Conservation (phyloP, 345 rosid species). For the Heritiera fomes region DNA sequence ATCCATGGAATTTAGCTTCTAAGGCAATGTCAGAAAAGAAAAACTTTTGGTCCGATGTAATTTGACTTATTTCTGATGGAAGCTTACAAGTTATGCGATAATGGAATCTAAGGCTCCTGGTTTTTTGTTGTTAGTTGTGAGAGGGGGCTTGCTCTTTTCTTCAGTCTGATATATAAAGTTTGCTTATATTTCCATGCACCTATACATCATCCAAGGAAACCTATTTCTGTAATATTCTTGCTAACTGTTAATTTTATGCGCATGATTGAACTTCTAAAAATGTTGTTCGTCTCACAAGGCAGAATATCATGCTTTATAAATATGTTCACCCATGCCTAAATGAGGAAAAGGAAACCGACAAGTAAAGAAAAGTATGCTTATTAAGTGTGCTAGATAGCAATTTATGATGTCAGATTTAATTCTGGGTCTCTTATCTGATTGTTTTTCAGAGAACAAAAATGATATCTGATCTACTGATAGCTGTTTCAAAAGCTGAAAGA, state of each 20-base stretch:
- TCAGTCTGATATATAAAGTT: background rate
- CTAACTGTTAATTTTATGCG: background rate
- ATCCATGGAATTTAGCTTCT: too few relatives aligned
- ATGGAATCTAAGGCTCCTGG: too few relatives aligned
- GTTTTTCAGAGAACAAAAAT: conserved; percentile 80
- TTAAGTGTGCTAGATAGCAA: background rate
- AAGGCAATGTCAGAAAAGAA: too few relatives aligned
- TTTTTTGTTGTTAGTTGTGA: too few relatives aligned
- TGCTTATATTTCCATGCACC: background rate
- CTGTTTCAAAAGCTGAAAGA: conserved; percentile 96
- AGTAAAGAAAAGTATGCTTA: background rate
- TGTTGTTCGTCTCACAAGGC: background rate
- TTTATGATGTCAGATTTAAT: conserved; percentile 1
- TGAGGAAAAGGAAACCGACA: background rate
- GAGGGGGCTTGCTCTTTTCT: too few relatives aligned
- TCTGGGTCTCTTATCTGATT: conserved; percentile 21
- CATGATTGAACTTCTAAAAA: conserved; percentile 12
- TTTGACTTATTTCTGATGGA: too few relatives aligned
- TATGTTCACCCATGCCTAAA: background rate
- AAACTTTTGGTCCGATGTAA: too few relatives aligned
- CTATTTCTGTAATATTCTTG: background rate
- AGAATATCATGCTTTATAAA: background rate
- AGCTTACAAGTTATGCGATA: too few relatives aligned
- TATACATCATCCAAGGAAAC: background rate
- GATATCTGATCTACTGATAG: conserved; percentile 89